Base-by-base conservation (phyloP, 2,329 filamentous ascomycete species). In the Simplicillium aogashimaense region DNA sequence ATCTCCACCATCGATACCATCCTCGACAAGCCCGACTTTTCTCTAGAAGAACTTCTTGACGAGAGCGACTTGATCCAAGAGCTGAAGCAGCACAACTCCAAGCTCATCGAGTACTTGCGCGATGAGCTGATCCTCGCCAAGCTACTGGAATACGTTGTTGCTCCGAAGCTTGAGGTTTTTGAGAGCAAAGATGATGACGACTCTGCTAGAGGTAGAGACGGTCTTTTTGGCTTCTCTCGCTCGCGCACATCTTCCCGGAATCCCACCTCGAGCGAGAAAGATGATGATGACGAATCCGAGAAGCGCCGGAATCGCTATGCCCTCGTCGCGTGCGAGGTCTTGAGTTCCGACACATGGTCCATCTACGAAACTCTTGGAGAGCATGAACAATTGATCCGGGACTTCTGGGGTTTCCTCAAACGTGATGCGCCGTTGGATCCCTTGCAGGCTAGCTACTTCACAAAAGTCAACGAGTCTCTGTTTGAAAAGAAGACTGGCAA, bases 401-500 rank as follows among this genome's bases (percentile, higher is more conserved):
- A 83, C 49, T 97, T 98, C 61, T 98, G 92, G 92, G 70, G 78
- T 36, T 98, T 95, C 60, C 65, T 98, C 51, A 83, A 83, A 57
- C 77, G 81, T 41, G 76, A 86, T n/a, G 76, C 86, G 10, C 86
- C 90, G 3, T 74, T 98, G 41, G 90, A 97, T 58, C 85, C 90
- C 30, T 74, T 95, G 6, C 90, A 97, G 63, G 90, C 92, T 14
- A 89, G 89, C 55, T 98, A 98, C 60, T 98, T 98, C 59, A 95
- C 90, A 41, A 98, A 97, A 59, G 89, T 98, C 56, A 97, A 97
- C 61, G 92, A 98, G 65, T 85, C 87, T n/a, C 67, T 98, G 15
- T 83, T 98, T 41, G 92, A 97, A 60, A 94, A 92, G 65, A 97
- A 97, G 73, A 95, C 94, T 6, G 86, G 94, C 55, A 90, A 95